phyloP scores from a whole-genome alignment of 2,329 filamentous ascomycete species.

The Fusarium luffae region DNA sequence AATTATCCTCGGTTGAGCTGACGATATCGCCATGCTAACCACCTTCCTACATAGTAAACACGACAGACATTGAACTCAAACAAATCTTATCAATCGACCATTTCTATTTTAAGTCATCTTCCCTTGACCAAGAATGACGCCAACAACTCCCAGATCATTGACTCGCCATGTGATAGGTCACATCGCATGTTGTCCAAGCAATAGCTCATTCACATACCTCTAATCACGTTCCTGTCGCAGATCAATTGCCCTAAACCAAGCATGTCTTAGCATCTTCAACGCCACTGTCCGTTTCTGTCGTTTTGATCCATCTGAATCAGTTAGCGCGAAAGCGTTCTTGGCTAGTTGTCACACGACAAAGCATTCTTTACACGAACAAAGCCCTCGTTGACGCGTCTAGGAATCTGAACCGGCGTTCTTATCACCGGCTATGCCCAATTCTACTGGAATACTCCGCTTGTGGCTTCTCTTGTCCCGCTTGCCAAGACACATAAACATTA shows the following conservation, averaged over 20 bases:
- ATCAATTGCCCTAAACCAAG: not conserved
- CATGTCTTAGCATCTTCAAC: not conserved
- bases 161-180: not conserved
- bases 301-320: not conserved
- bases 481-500: not conserved
- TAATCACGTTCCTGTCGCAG: not conserved
- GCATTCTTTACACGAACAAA: not conserved
- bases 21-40: too few relatives aligned
- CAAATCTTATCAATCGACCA: not conserved
- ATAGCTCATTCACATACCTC: not conserved
- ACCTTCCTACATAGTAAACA: too few relatives aligned
- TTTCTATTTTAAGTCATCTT: not conserved
- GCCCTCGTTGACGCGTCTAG: not conserved
- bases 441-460: not conserved
- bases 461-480: not conserved
- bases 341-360: too few relatives aligned
- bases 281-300: slow-evolving; percentile 14
- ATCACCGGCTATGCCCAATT: not conserved
- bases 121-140: not conserved
- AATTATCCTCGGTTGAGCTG: too few relatives aligned
- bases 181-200: not conserved
- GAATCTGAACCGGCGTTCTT: not conserved
- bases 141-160: not conserved
- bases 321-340: not conserved
- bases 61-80: not conserved